Percentiles rank a stretch among this genome's conserved stretches.
Conservation (phyloP, 139 green algal genomes). For the Gonium pectorale region DNA sequence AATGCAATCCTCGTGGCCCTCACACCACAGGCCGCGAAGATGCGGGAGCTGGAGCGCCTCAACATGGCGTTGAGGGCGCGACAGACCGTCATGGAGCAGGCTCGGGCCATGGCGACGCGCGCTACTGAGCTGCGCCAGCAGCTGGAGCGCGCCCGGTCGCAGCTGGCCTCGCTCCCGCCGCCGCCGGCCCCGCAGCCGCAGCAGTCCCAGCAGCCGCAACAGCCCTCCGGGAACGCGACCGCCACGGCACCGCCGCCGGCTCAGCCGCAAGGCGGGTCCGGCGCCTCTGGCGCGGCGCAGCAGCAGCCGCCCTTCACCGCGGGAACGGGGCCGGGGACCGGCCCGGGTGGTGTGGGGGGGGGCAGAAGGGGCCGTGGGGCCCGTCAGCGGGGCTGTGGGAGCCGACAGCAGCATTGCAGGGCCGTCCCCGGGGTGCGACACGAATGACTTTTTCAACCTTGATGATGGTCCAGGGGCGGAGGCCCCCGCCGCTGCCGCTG, state of each 20-base stretch:
- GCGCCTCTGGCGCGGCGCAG: neutral
- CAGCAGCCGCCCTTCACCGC: neutral
- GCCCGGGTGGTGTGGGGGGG: neutral
- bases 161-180: conserved; percentile 9
- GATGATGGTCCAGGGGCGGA: neutral
- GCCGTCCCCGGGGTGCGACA: neutral
- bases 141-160: neutral
- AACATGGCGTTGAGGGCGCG: neutral
- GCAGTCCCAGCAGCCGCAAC: too few relatives aligned
- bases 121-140: conserved; percentile 21
- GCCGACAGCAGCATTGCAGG: too few relatives aligned
- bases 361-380: too few relatives aligned
- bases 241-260: too few relatives aligned
- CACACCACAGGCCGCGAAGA: neutral
- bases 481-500: neutral
- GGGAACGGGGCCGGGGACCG: neutral
- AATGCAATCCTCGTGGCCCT: neutral
- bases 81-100: neutral
- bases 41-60: conserved; percentile 8
- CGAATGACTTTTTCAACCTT: neutral
- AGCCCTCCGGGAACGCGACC: too few relatives aligned
- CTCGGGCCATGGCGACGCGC: neutral
- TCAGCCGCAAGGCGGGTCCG: neutral
- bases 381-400: too few relatives aligned
- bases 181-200: too few relatives aligned